phyloP scores from a whole-genome alignment of 805 yeast genomes.

The Hagleromyces aurorensis region DNA sequence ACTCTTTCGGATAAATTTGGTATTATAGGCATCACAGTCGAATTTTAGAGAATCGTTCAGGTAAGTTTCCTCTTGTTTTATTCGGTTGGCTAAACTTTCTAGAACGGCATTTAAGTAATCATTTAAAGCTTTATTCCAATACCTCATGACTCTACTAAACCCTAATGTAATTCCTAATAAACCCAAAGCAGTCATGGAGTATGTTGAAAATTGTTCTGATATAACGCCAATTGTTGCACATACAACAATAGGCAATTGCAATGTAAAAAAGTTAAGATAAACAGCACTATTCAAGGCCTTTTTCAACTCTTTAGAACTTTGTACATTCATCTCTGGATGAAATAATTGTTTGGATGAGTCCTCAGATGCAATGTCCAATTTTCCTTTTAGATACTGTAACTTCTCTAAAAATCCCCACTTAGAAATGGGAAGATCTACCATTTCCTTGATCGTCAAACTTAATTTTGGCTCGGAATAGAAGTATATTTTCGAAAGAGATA shows the following conservation, averaged over 20 bases:
- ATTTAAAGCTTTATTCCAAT: conserved; percentile 22
- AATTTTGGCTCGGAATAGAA: conserved; percentile 26
- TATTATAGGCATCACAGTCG: conserved; percentile 1
- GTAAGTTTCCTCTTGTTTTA: conserved; percentile 2
- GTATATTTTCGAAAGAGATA: conserved; percentile 30
- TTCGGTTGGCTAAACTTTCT: conserved; percentile 2
- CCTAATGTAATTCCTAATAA: conserved; percentile 29
- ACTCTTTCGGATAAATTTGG: conserved; percentile 1
- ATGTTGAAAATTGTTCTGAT: conserved; percentile 24
- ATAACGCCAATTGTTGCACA: conserved; percentile 24
- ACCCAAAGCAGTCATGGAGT: conserved; percentile 30
- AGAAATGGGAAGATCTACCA: conserved; percentile 19
- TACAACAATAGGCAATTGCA: conserved; percentile 28
- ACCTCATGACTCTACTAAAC: conserved; percentile 26
- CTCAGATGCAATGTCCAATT: conserved; percentile 20
- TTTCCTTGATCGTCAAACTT: conserved; percentile 20
- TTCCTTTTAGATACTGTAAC: conserved; percentile 30
- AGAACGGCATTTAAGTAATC: conserved; percentile 5
- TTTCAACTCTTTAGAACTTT: too few relatives aligned
- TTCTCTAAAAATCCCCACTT: conserved; percentile 21
- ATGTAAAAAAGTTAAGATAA: conserved; percentile 22
- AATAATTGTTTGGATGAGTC: conserved; percentile 18
- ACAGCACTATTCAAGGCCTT: conserved; percentile 17
- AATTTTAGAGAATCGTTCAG: conserved; percentile 1
- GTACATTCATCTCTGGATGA: conserved; percentile 5